Evolutionary conservation across 2,329 filamentous ascomycete species (phyloP).

Genomic region (Fusarium denticulatum): DNA sequence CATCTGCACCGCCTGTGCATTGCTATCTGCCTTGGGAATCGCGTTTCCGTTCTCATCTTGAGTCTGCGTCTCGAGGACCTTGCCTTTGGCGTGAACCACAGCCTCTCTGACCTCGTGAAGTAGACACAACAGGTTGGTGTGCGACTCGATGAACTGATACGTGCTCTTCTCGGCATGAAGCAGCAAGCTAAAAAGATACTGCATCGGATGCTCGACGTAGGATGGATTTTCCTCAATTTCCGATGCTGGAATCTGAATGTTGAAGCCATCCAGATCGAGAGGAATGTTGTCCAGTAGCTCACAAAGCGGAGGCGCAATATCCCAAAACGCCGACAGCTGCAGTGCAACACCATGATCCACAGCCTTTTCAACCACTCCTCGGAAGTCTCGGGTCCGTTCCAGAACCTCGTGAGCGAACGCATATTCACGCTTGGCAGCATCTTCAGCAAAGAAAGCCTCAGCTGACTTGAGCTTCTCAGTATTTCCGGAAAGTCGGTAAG

Average conservation of each 20-base stretch:
- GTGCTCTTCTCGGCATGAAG: conserved; percentile 90
- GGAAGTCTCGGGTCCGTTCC: conserved; percentile 78
- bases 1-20: conserved; percentile 62
- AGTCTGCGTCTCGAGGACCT: conserved; percentile 73
- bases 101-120: conserved; percentile 90
- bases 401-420: conserved; percentile 77
- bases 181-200: conserved; percentile 88
- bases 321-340: conserved; percentile 96
- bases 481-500: conserved; percentile 80
- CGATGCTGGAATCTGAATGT: conserved; percentile 78
- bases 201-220: conserved; percentile 83
- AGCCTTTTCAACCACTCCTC: conserved; percentile 82
- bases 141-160: conserved; percentile 96
- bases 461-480: conserved; percentile 83
- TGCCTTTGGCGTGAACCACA: conserved; percentile 74
- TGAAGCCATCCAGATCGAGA: conserved; percentile 65
- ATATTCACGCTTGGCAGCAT: conserved; percentile 76
- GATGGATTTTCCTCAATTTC: conserved; percentile 88
- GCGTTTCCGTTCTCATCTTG: conserved; percentile 50
- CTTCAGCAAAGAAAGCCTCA: conserved; percentile 82
- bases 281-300: conserved; percentile 85
- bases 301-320: conserved; percentile 87
- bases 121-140: conserved; percentile 89
- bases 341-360: conserved; percentile 89
- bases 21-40: conserved; percentile 47